A percentile compares a stretch with the other conserved stretches of the same genome.
phyloP scores from a whole-genome alignment of 2,329 filamentous ascomycete species.

The Plectosphaerella plurivora region DNA sequence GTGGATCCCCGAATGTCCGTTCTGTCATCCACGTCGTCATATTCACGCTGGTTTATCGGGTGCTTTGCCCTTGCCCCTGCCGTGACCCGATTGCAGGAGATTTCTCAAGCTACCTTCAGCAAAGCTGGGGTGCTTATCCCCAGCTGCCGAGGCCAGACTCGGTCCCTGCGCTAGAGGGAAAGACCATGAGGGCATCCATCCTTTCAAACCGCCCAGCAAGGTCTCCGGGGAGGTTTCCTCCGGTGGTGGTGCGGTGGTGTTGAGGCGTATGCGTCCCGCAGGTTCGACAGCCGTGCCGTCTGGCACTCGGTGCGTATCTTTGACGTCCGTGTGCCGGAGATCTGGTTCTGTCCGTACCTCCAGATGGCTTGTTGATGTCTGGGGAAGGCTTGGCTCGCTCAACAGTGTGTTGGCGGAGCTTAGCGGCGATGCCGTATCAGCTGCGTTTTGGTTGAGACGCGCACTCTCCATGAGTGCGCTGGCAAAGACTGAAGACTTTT shows the following conservation, averaged over 20 bases:
- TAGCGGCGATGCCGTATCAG: conserved; percentile 23
- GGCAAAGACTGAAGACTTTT: conserved; percentile 30
- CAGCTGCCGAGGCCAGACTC: conserved; percentile 12
- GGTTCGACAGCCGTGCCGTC: no score
- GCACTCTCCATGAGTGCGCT: conserved; percentile 29
- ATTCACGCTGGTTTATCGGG: conserved; percentile 14
- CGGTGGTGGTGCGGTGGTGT: neutral
- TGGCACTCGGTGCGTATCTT: no score
- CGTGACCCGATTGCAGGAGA: conserved; percentile 36
- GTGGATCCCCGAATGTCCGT: no score
- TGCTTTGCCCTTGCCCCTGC: conserved; percentile 26
- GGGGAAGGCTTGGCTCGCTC: conserved; percentile 52
- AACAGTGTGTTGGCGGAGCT: conserved; percentile 38
- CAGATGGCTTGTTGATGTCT: conserved; percentile 49
- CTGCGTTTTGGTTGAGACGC: conserved; percentile 22
- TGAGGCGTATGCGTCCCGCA: no score
- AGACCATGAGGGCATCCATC: conserved; percentile 41
- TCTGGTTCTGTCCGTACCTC: conserved; percentile 35
- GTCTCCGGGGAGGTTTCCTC: neutral
- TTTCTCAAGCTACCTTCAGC: conserved; percentile 54
- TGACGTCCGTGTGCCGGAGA: conserved; percentile 12
- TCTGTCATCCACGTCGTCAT: no score
- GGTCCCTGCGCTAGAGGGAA: conserved; percentile 18
- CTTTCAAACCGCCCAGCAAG: conserved; percentile 33
- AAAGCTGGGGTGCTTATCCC: conserved; percentile 31